Evolutionary conservation across 2,329 filamentous ascomycete genomes (phyloP).

Genomic region (Colletotrichum lupini): DNA sequence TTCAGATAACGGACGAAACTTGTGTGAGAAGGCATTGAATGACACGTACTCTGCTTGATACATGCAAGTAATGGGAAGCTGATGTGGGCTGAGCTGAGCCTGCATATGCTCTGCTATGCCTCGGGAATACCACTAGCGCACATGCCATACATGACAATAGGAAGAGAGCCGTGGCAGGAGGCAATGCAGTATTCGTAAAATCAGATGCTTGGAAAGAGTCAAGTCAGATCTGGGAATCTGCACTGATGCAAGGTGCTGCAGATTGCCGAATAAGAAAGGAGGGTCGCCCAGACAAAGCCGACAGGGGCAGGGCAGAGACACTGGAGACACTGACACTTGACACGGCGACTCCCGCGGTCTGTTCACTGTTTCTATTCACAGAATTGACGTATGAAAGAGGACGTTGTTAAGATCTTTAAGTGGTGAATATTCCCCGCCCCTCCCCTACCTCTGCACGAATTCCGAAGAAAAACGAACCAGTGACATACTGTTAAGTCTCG

Average conservation of each 20-base stretch:
- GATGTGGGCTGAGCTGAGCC: background rate
- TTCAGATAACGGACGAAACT: background rate
- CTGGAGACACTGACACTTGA: background rate
- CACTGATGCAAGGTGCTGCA: slow-evolving; percentile 1
- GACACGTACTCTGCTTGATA: background rate
- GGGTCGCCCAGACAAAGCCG: slow-evolving; percentile 4
- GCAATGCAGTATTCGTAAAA: background rate
- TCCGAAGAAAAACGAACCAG: background rate
- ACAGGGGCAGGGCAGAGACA: background rate
- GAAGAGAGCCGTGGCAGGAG: background rate
- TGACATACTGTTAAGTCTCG: background rate
- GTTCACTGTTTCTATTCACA: background rate
- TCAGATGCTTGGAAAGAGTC: slow-evolving; percentile 6
- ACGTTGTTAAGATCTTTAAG: background rate
- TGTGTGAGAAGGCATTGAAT: background rate
- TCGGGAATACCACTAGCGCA: slow-evolving; percentile 2
- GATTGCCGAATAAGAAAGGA: slow-evolving; percentile 10
- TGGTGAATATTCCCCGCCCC: background rate
- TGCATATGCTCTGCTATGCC: background rate
- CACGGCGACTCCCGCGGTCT: background rate
- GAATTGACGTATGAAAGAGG: background rate
- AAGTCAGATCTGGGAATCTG: background rate
- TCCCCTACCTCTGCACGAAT: background rate
- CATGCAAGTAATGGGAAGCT: background rate
- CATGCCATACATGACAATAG: slow-evolving; percentile 2